A percentile compares a stretch with the other conserved stretches of the same genome.
Evolutionary conservation across 1,284 basidiomycete species (phyloP).

Genomic region (Moesziomyces globuligerus): DNA sequence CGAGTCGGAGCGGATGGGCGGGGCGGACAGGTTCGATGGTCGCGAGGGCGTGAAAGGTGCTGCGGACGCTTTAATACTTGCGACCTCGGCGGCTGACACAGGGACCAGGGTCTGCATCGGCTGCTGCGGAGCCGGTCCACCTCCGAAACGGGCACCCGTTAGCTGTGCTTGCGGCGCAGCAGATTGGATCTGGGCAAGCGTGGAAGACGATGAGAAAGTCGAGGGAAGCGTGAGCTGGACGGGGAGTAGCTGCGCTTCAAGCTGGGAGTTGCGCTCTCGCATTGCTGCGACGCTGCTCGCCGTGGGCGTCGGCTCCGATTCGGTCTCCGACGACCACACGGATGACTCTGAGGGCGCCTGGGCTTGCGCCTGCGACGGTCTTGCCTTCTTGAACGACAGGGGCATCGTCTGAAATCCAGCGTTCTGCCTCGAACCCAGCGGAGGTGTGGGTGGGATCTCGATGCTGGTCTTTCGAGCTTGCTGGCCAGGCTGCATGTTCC

Average conservation of each 20-base stretch:
- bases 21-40: constrained; percentile 28
- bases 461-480: not conserved
- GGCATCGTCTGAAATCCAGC: constrained; percentile 25
- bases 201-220: constrained; percentile 15
- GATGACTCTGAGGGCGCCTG: constrained; percentile 12
- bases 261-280: constrained; percentile 22
- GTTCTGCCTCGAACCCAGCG: constrained; percentile 15
- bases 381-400: constrained; percentile 22
- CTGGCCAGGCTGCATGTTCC: not conserved
- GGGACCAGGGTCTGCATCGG: not conserved
- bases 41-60: constrained; percentile 24
- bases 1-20: constrained; percentile 30
- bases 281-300: constrained; percentile 50
- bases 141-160: not conserved
- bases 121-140: not conserved
- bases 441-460: constrained; percentile 37
- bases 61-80: constrained; percentile 30
- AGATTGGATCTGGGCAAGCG: constrained; percentile 4
- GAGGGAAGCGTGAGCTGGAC: constrained; percentile 37
- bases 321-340: constrained; percentile 39
- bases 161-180: not conserved
- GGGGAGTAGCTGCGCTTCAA: constrained; percentile 29
- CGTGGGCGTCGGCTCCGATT: constrained; percentile 49
- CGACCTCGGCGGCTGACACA: constrained; percentile 17
- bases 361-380: not conserved